Base-by-base conservation (phyloP, 2,329 filamentous ascomycete genomes). In the Ceratocystis smalleyi region DNA sequence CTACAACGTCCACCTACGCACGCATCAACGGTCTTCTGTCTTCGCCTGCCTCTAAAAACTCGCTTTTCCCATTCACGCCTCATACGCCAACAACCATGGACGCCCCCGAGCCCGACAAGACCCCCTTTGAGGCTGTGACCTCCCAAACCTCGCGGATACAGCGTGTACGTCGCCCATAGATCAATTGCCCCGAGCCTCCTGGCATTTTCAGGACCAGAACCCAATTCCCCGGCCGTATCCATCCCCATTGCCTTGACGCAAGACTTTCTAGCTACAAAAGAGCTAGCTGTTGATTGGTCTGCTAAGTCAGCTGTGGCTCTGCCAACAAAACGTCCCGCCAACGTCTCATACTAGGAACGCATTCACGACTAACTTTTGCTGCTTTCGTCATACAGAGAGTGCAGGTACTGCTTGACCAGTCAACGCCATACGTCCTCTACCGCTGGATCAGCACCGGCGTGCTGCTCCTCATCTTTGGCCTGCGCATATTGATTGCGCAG, bases 341-440 rank as follows among this genome's bases (percentile, higher is more conserved):
- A 57, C 19, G 40, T 47, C 45, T 22, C 45, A 47, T 47, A 47
- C 19, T 17, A 47, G 45, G 8, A 47, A 47, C 17, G 6, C 45
- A 22, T 12, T 22, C 24, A 27, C 15, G 22, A 15, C 55, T 61
- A 43, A 66, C 51, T 27, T 51, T 27, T 64, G 19, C 22, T 47
- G 30, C 60, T 51, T 51, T 19, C 22, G 17, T 40, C 47, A 27
- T 62, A 64, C 75, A 96, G 91, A 83, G 91, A 79, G 97, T 95
- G 75, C 94, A 99, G 85, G 81, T 89, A 65, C 89, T 94, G 68
- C 85, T 99, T 69, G 94, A 99, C 77, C 88, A 91, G 77, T 92
- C 88, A 62, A 97, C 92, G 8, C 94, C 94, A 15, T 95, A 84
- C 75, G 85, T 91, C 64, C 78, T 86, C 66, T 96, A 97, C 77